Base-by-base conservation (phyloP, 441 rosid species). In the Francoa sonchifolia region DNA sequence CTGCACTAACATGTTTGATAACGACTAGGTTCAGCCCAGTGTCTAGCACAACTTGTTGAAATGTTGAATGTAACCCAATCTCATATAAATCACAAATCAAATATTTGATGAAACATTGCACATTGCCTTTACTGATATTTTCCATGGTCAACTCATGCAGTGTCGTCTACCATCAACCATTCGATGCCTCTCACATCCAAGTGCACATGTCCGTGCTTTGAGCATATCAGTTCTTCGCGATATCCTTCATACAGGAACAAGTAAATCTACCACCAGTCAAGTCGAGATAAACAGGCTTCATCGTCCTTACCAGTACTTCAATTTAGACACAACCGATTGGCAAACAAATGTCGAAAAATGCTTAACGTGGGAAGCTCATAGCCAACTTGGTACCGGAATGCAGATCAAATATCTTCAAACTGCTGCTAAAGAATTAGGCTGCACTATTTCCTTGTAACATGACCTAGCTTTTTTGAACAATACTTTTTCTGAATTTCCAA, bases 201-300 rank as follows among this genome's bases (percentile, higher is more conserved):
- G 99, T 42, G 99, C 96, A 1, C 99, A 90, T 37, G 96, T 90
- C 33, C 93, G 99, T 5, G 78, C 99, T 38, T 69, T 90, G 34
- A 85, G 99, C 74, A 71, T 61, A 6, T 85, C 99, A 13, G 99
- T 90, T 47, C 85, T 90, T 11, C 87, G 87, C 0, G 73, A 67
- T 52, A 82, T 85, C 40, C 43, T 75, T 77, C 71, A 71, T 54
- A 60, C 73, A 29, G 67, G 76, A 39, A 56, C 73, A 9, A 37
- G 62, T 4, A 61, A 69, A 56, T 66, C 65, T 8, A 51, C 50
- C 19, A 61, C 71, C 33, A 69, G 71, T 52, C 71, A 47, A 18
- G 61, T 45, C 17, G 76, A 68, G 44, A 58, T 57, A 59, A 82
- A 75, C 16, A 87, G 85, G 40, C 60, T 58, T 47, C 55, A 54